These are phyloP conservation scores for Drechslera avenae DNA, from an alignment of 2,329 filamentous ascomycete genomes.

Conservation along the genomic window DNA sequence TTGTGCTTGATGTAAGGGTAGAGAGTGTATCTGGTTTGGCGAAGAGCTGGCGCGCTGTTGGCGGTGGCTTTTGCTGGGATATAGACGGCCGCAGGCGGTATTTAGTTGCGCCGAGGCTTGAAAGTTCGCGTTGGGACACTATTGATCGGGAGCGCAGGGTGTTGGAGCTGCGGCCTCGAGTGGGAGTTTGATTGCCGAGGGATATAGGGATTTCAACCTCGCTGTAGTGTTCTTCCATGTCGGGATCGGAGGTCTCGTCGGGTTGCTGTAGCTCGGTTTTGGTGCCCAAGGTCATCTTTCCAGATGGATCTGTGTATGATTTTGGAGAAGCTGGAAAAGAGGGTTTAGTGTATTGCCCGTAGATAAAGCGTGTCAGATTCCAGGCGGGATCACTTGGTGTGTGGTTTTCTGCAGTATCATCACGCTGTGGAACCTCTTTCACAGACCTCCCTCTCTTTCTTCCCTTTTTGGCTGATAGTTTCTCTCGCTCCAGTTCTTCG, in stretches of 20 bases:
- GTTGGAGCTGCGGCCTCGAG: background rate
- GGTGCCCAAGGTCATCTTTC: background rate
- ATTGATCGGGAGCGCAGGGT: background rate
- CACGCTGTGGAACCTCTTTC: background rate
- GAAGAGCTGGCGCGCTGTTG: constrained; percentile 1
- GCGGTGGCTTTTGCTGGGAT: background rate
- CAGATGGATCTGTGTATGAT: background rate
- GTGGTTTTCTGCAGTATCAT: no score
- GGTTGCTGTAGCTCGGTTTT: background rate
- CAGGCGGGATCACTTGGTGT: background rate
- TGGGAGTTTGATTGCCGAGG: background rate
- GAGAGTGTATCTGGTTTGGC: background rate
- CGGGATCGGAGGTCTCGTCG: background rate
- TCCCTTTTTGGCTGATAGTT: background rate
- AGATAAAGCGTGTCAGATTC: background rate
- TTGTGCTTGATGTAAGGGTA: background rate
- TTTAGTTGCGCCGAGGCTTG: background rate
- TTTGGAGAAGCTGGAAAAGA: background rate
- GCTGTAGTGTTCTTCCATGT: background rate
- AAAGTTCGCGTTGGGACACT: background rate
- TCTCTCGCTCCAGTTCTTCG: background rate
- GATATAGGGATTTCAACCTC: background rate
- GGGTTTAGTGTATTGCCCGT: background rate
- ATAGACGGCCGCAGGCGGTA: background rate
- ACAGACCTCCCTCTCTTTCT: background rate